A percentile compares a stretch with the other conserved stretches of the same genome.
These are phyloP conservation scores for Tetrapyrgos nigripes DNA, from an alignment of 1,284 basidiomycete species.

Conservation along the genomic window DNA sequence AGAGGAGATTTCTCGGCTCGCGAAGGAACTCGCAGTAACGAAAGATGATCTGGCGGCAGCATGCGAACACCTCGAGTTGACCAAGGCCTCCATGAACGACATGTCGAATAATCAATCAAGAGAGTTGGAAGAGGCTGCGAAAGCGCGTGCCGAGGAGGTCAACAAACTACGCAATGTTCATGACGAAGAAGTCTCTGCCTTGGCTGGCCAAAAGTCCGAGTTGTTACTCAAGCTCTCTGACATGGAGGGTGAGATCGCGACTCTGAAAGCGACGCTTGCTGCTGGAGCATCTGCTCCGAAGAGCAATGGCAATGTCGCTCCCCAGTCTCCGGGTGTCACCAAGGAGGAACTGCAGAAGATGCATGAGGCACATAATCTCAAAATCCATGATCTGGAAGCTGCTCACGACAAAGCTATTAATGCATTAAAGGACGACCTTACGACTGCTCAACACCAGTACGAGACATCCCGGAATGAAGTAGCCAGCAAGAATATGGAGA, in stretches of 20 bases:
- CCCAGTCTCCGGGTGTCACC: slow-evolving; percentile 60
- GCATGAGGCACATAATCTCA: slow-evolving; percentile 84
- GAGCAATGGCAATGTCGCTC: slow-evolving; percentile 57
- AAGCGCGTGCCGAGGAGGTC: slow-evolving; percentile 70
- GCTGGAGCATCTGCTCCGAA: slow-evolving; percentile 57
- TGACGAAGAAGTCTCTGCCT: slow-evolving; percentile 59
- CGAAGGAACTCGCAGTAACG: slow-evolving; percentile 60
- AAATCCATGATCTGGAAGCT: slow-evolving; percentile 78
- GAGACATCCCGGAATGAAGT: slow-evolving; percentile 67
- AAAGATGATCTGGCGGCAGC: slow-evolving; percentile 70
- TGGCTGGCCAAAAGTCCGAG: slow-evolving; percentile 64
- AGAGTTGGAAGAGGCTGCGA: slow-evolving; percentile 77
- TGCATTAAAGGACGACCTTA: slow-evolving; percentile 65
- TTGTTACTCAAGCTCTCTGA: slow-evolving; percentile 68
- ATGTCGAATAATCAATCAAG: slow-evolving; percentile 70
- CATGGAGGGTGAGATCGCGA: slow-evolving; percentile 77
- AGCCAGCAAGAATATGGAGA: slow-evolving; percentile 77
- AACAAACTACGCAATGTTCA: slow-evolving; percentile 63
- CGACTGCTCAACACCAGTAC: slow-evolving; percentile 57
- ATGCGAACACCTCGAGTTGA: slow-evolving; percentile 65
- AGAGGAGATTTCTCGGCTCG: slow-evolving; percentile 61
- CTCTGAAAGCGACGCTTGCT: slow-evolving; percentile 58
- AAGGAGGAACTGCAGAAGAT: slow-evolving; percentile 76
- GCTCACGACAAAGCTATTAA: slow-evolving; percentile 70
- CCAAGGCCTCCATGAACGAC: slow-evolving; percentile 72